Evolutionary conservation across 768 basidiomycete species (phyloP), one percentile per base, ranked within the genome.

Genomic region (Podaxis rugospora): DNA sequence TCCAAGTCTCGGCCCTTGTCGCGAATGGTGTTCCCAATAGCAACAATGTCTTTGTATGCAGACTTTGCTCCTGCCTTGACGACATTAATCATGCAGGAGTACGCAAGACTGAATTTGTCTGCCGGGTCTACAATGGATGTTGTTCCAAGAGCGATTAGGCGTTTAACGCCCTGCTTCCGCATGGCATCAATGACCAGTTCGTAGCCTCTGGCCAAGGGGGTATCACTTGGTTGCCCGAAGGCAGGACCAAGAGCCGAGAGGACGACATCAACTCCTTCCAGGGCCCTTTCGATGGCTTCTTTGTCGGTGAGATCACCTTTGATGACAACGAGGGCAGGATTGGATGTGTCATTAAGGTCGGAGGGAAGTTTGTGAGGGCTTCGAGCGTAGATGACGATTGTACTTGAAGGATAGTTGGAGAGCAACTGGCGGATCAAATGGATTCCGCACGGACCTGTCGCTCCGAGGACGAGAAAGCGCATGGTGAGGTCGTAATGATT

Each of bases 31-130:
- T 86, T 75, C 16, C 86, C 89, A 57, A 88, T 79, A 0, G 81
- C 85, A 7, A 87, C 83, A 27, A 92, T 76, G 55, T 90, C 90
- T 37, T 78, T 81, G 68, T 88, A 92, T n/a, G 86, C 85, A 51
- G 74, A 78, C 37, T 73, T 73, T 0, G 82, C 84, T 49, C 85
- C 70, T 2, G 76, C 67, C 6, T 72, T 72, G 44, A 78, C 71
- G 46, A 74, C 72, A 70, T 67, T 69, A 37, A 86, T 76, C 44
- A 88, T 69, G 10, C 72, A 65, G 2, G 72, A 66, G 67, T 80
- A 85, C 16, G 70, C 70, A 32, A 78, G 53, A 71, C 78, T 85
- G 65, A 73, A 81, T 63, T 80, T 80, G 72, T 91, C 90, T 51
- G 78, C 70, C 21, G 79, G 75, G 70, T 90, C 89, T 47, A 72